Evolutionary conservation across 345 rosid genomes (phyloP).

Genomic region (Acer negundo): DNA sequence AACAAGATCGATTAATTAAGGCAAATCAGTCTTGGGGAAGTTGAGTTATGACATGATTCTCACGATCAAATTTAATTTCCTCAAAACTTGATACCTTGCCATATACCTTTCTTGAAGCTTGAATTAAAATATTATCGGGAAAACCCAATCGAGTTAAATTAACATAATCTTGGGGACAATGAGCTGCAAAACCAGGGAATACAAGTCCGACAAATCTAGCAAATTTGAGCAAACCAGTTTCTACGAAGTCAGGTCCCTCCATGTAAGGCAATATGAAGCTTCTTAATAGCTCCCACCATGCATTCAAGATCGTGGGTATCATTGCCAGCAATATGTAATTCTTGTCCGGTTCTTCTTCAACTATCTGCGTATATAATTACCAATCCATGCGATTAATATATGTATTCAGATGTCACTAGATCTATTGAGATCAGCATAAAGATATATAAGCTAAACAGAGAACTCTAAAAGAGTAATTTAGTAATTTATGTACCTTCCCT

Average conservation of each 20-base stretch:
- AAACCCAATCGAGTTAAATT: slow-evolving; percentile 39
- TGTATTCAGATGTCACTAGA: too few species aligned
- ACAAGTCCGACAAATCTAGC: slow-evolving; percentile 31
- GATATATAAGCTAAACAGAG: too few species aligned
- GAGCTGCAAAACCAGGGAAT: slow-evolving; percentile 42
- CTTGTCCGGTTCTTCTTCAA: slow-evolving; percentile 39
- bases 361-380: slow-evolving; percentile 23
- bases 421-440: too few species aligned
- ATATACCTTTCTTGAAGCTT: background rate
- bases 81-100: too few species aligned
- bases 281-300: slow-evolving; percentile 48
- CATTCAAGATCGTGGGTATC: slow-evolving; percentile 34
- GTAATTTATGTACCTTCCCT: slow-evolving; percentile 31
- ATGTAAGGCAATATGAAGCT: slow-evolving; percentile 32
- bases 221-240: slow-evolving; percentile 34
- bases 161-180: slow-evolving; percentile 40
- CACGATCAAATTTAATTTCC: too few species aligned
- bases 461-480: too few species aligned
- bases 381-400: background rate
- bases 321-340: slow-evolving; percentile 34
- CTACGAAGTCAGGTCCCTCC: slow-evolving; percentile 42
- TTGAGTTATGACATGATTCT: too few species aligned
- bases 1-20: too few species aligned
- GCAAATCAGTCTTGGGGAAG: too few species aligned
- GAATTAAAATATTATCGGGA: background rate